Evolutionary conservation across 345 rosid genomes (phyloP).

Genomic region (Salix suchowensis): DNA sequence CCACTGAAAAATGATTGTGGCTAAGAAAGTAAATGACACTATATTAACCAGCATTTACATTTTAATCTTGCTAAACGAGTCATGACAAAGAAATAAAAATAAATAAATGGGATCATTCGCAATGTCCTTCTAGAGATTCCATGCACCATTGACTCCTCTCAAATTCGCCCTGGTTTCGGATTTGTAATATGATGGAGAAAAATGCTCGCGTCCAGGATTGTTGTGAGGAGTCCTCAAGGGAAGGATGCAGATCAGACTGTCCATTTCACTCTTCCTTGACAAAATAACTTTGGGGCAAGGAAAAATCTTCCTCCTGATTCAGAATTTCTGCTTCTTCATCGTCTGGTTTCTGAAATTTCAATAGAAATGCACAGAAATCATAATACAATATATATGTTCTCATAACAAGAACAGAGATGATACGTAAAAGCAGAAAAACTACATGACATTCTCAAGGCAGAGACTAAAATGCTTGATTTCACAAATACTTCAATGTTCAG

Average conservation of each 20-base stretch:
- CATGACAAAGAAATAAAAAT: background rate
- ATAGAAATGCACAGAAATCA: background rate
- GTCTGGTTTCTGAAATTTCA: conserved; percentile 66
- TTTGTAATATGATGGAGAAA: background rate
- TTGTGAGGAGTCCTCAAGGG: background rate
- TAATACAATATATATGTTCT: background rate
- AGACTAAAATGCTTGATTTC: background rate
- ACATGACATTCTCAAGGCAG: background rate
- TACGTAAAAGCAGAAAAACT: background rate
- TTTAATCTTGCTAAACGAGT: background rate
- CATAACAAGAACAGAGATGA: background rate
- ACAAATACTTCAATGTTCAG: background rate
- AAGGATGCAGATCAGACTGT: conserved; percentile 1
- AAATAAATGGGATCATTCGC: background rate
- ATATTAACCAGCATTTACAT: background rate
- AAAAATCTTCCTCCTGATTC: conserved; percentile 83
- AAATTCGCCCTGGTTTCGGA: background rate
- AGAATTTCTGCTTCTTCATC: conserved; percentile 79
- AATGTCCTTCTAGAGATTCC: background rate
- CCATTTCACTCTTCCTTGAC: conserved; percentile 59
- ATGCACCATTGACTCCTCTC: background rate
- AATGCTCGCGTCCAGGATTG: background rate
- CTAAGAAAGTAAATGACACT: background rate
- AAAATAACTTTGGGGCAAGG: conserved; percentile 79
- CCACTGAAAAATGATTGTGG: background rate